Evolutionary conservation across 2,329 filamentous ascomycete species (phyloP).

Genomic region (Chrysosporium queenslandicum): DNA sequence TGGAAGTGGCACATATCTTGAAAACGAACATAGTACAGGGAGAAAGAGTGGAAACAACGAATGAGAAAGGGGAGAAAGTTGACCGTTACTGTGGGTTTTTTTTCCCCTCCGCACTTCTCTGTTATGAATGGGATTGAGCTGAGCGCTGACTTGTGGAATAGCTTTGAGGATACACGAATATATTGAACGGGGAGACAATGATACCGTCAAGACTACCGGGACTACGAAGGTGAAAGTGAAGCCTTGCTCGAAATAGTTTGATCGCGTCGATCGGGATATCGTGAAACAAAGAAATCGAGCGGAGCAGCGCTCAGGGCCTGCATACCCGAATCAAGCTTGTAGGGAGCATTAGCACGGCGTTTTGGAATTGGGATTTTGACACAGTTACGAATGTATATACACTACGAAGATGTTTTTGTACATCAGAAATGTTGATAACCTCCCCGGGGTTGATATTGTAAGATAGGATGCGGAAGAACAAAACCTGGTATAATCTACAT

Average conservation of each 20-base stretch:
- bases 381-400: neutral
- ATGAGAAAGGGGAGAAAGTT: slow-evolving; percentile 24
- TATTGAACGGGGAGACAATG: slow-evolving; percentile 87
- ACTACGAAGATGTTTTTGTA: no score
- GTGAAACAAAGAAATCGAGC: slow-evolving; percentile 2
- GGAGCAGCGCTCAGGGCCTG: slow-evolving; percentile 7
- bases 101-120: no score
- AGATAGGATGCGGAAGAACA: neutral
- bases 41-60: slow-evolving; percentile 38
- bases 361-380: neutral
- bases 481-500: slow-evolving; percentile 10
- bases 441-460: neutral
- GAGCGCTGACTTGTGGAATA: slow-evolving; percentile 32
- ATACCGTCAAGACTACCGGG: slow-evolving; percentile 64
- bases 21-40: slow-evolving; percentile 85
- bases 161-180: slow-evolving; percentile 81
- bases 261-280: no score
- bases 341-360: slow-evolving; percentile 8
- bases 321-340: neutral
- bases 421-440: neutral
- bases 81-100: slow-evolving; percentile 29
- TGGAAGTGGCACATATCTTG: slow-evolving; percentile 71
- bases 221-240: slow-evolving; percentile 33
- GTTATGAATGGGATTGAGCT: neutral
- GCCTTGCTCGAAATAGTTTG: slow-evolving; percentile 28